phyloP scores from a whole-genome alignment of 2,329 filamentous ascomycete genomes.

The Coniochaeta pulveracea region DNA sequence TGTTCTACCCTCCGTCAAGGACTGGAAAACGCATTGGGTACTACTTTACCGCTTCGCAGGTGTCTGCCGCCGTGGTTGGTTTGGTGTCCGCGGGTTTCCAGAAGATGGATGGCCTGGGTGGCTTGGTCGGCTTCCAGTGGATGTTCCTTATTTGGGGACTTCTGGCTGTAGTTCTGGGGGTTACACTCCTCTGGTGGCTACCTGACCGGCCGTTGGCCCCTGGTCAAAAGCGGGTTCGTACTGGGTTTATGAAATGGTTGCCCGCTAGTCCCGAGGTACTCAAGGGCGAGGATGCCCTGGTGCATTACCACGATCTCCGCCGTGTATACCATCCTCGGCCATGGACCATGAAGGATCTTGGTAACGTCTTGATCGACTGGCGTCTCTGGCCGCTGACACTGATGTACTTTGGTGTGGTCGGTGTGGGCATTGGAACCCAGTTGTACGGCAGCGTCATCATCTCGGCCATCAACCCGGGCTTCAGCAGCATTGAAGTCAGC shows the following conservation, averaged over 20 bases:
- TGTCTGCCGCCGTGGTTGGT: conserved; percentile 81
- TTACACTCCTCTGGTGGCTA: conserved; percentile 77
- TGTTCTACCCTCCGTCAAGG: conserved; percentile 81
- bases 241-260: conserved; percentile 49
- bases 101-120: conserved; percentile 69
- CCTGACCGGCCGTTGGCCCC: conserved; percentile 72
- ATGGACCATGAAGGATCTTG: conserved; percentile 64
- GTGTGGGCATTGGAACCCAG: conserved; percentile 83
- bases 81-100: conserved; percentile 87
- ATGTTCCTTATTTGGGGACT: conserved; percentile 89
- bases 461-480: conserved; percentile 58
- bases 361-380: conserved; percentile 69
- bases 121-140: conserved; percentile 76
- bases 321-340: conserved; percentile 66
- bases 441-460: conserved; percentile 85
- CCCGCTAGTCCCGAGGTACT: conserved; percentile 61
- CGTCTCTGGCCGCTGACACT: conserved; percentile 73
- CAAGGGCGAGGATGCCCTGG: conserved; percentile 61
- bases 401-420: conserved; percentile 94
- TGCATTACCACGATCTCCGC: conserved; percentile 75
- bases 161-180: conserved; percentile 58
- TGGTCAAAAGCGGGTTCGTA: conserved; percentile 43
- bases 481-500: conserved; percentile 66
- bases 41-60: conserved; percentile 81
- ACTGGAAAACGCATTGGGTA: conserved; percentile 81